Percentiles rank a stretch among this genome's conserved stretches.
Evolutionary conservation across 176 grass and related monocot species (phyloP).

Genomic region (Aegilops bicornis): DNA sequence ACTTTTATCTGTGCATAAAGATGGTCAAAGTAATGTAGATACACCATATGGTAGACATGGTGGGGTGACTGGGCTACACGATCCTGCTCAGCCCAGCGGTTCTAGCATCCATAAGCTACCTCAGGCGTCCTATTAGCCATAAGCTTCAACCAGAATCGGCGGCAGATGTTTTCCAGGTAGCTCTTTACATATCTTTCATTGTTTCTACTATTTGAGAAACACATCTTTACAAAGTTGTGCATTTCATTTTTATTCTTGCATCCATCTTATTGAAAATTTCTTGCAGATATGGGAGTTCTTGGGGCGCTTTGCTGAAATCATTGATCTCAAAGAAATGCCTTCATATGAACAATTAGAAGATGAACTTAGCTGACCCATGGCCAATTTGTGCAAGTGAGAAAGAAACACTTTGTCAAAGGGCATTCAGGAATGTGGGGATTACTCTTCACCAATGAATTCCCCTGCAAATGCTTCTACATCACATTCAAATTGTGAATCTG

Average conservation of each 20-base stretch:
- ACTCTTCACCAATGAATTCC: slow-evolving; percentile 40
- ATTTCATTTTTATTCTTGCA: slow-evolving; percentile 33
- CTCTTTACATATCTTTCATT: slow-evolving; percentile 25
- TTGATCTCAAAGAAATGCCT: slow-evolving; percentile 79
- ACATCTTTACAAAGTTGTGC: slow-evolving; percentile 33
- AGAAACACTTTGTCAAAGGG: slow-evolving; percentile 40
- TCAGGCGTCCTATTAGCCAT: slow-evolving; percentile 63
- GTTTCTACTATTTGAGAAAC: slow-evolving; percentile 19
- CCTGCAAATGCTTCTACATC: slow-evolving; percentile 47
- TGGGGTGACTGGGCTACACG: slow-evolving; percentile 25
- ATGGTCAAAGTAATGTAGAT: slow-evolving; percentile 40
- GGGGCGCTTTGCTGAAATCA: slow-evolving; percentile 67
- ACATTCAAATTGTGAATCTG: slow-evolving; percentile 50
- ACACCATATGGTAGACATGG: slow-evolving; percentile 46
- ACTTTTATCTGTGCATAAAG: slow-evolving; percentile 52
- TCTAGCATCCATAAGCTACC: slow-evolving; percentile 50
- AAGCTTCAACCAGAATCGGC: slow-evolving; percentile 77
- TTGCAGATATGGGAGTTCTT: slow-evolving; percentile 91
- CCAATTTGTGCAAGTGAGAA: slow-evolving; percentile 51
- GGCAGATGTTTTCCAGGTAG: slow-evolving; percentile 90
- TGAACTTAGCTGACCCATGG: slow-evolving; percentile 97
- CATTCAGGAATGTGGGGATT: slow-evolving; percentile 41
- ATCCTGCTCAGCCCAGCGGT: slow-evolving; percentile 42
- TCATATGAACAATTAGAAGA: slow-evolving; percentile 84
- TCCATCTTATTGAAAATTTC: slow-evolving; percentile 22